phyloP scores from a whole-genome alignment of 805 yeast species.

The Candida glaebosa region DNA sequence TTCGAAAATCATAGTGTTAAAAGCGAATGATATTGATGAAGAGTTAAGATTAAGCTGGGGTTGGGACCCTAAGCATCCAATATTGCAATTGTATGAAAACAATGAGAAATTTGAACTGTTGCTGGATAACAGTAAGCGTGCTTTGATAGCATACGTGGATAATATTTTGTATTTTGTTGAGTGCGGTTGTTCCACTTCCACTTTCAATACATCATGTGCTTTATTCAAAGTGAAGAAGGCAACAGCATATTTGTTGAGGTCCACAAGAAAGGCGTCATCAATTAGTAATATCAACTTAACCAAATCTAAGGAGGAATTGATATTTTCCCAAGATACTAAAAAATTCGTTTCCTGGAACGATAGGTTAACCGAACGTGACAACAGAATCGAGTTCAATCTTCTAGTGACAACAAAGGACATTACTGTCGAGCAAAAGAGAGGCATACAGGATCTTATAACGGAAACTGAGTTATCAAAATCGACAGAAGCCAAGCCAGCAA shows the following conservation, averaged over 20 bases:
- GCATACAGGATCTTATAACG: constrained; percentile 4
- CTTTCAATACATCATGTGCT: constrained; percentile 44
- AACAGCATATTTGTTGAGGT: constrained; percentile 55
- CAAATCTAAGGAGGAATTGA: constrained; percentile 38
- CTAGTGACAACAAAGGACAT: constrained; percentile 16
- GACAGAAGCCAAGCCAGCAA: constrained; percentile 8
- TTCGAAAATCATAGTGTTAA: constrained; percentile 44
- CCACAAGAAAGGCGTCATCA: constrained; percentile 50
- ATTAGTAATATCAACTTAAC: constrained; percentile 32
- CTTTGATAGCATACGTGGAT: constrained; percentile 59
- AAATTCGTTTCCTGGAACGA: constrained; percentile 37
- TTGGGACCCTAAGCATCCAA: constrained; percentile 83
- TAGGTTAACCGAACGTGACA: constrained; percentile 28
- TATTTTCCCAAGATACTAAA: constrained; percentile 26
- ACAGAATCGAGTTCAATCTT: constrained; percentile 18
- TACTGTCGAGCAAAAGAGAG: constrained; percentile 18
- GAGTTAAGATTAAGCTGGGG: constrained; percentile 85
- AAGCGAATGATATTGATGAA: constrained; percentile 43
- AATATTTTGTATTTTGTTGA: constrained; percentile 59
- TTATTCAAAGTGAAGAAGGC: constrained; percentile 60
- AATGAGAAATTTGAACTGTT: constrained; percentile 50
- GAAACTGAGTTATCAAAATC: neutral
- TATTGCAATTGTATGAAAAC: constrained; percentile 40
- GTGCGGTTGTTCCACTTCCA: constrained; percentile 54
- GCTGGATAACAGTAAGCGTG: constrained; percentile 49